Base-by-base conservation (phyloP, 164 flowering plant genomes). In the Litsea cubeba region DNA sequence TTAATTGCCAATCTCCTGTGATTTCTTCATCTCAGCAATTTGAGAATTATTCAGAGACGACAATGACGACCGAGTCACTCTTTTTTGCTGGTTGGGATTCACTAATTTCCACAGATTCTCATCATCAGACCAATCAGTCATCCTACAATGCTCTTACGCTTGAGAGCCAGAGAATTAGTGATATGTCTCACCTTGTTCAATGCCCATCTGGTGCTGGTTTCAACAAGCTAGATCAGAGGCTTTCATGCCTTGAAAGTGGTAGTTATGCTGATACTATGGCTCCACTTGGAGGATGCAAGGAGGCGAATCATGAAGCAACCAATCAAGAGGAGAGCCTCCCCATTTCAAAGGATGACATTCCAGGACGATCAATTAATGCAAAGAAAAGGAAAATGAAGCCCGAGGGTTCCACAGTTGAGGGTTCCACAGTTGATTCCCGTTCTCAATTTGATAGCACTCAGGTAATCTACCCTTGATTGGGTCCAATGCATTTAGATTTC, bases 1-100 rank as follows among this genome's bases (percentile, higher is more conserved):
- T 78, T 73, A 84, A 81, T 76, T 78, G 81, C 69, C 81, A 75
- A 66, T 78, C 88, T 71, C 76, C 83, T 20, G 85, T 76, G 69
- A 79, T 85, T 79, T 83, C 63, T 72, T 77, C 76, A 68, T 72
- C 67, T 54, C 76, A 77, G 64, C 65, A 70, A 67, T 60, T 85
- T 76, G 84, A 82, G 24, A 83, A 83, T 49, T 81, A 78, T 79
- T 73, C 72, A 25, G 81, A 72, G 65, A 77, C 72, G 76, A 58
- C 84, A 76, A 82, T 85, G 84, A 79, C 76, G 69, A 84, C 91
- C 32, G 88, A 85, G 73, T 80, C 88, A 68, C 84, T 82, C 78
- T 85, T 79, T 64, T 79, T 79, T 80, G 81, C 86, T 77, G 85
- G 85, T 76, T 94, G 97, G 98, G 95, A 94, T 83, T 90, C 90